These are phyloP conservation scores for Adansonia grandidieri DNA, from an alignment of 441 rosid species.

Conservation along the genomic window DNA sequence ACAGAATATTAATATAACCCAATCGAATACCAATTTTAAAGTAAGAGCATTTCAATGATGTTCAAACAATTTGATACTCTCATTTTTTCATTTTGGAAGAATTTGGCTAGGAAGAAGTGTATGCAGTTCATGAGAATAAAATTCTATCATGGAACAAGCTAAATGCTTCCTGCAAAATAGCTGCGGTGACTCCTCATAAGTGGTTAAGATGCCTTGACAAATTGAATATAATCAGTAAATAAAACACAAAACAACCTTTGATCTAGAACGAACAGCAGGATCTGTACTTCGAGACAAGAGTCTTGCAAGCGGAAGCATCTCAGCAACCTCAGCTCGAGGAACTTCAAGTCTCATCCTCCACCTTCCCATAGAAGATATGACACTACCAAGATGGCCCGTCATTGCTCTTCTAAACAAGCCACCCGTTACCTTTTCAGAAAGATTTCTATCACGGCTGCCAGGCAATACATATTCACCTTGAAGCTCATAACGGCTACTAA, in stretches of 20 bases:
- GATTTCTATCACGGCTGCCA: constrained; percentile 84
- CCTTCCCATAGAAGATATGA: constrained; percentile 98
- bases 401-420: constrained; percentile 88
- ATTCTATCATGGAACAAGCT: not conserved
- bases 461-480: constrained; percentile 99
- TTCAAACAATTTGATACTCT: constrained; percentile 5
- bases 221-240: constrained; percentile 13
- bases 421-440: constrained; percentile 72
- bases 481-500: constrained; percentile 93
- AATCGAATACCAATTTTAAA: not conserved
- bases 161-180: constrained; percentile 20
- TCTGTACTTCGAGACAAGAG: constrained; percentile 96
- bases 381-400: constrained; percentile 95
- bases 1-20: not conserved
- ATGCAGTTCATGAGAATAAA: constrained; percentile 7
- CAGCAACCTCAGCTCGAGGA: constrained; percentile 97
- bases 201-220: not conserved
- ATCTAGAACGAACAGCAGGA: constrained; percentile 95
- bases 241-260: constrained; percentile 69
- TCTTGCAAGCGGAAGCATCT: constrained; percentile 99
- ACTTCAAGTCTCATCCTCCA: constrained; percentile 99
- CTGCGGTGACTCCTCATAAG: not conserved
- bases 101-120: not conserved
- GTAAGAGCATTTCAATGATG: not conserved
- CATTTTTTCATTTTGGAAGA: constrained; percentile 10